Evolutionary conservation across 768 basidiomycete genomes (phyloP).

Genomic region (Termitomyces heimii): DNA sequence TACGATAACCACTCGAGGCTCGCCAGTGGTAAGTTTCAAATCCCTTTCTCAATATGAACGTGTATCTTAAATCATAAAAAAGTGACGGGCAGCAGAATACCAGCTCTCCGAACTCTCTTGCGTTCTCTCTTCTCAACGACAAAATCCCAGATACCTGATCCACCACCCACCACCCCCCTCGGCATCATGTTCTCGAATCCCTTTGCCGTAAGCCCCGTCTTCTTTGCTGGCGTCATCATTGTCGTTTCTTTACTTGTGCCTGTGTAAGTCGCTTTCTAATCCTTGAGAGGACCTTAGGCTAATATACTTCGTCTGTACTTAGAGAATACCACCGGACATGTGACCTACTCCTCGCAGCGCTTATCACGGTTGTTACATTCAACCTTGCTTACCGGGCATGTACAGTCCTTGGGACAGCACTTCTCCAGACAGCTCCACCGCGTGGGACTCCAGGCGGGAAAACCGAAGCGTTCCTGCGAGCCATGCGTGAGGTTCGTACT

Average conservation of each 20-base stretch:
- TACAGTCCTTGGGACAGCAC: constrained; percentile 74
- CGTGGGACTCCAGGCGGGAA: constrained; percentile 52
- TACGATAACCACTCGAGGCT: constrained; percentile 64
- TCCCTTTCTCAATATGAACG: neutral
- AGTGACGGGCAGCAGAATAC: constrained; percentile 61
- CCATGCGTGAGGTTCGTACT: constrained; percentile 68
- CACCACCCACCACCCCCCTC: constrained; percentile 27
- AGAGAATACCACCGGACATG: constrained; percentile 56
- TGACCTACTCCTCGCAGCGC: constrained; percentile 82
- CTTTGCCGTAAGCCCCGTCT: constrained; percentile 60
- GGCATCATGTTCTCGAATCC: constrained; percentile 61
- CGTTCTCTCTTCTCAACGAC: constrained; percentile 35
- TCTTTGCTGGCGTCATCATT: constrained; percentile 51
- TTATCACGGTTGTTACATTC: constrained; percentile 75
- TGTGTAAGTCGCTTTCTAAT: neutral
- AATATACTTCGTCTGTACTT: neutral
- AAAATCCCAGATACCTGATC: constrained; percentile 22
- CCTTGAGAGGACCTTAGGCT: neutral
- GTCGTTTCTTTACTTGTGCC: constrained; percentile 12
- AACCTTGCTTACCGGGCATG: constrained; percentile 82
- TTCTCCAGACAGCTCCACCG: constrained; percentile 85
- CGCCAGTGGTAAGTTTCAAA: constrained; percentile 44
- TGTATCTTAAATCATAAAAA: neutral
- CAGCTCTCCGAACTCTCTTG: constrained; percentile 44
- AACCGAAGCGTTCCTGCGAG: constrained; percentile 78